Percentiles rank a stretch among this genome's conserved stretches.
Conservation (phyloP, 441 rosid genomes). For the Viola pubescens region DNA sequence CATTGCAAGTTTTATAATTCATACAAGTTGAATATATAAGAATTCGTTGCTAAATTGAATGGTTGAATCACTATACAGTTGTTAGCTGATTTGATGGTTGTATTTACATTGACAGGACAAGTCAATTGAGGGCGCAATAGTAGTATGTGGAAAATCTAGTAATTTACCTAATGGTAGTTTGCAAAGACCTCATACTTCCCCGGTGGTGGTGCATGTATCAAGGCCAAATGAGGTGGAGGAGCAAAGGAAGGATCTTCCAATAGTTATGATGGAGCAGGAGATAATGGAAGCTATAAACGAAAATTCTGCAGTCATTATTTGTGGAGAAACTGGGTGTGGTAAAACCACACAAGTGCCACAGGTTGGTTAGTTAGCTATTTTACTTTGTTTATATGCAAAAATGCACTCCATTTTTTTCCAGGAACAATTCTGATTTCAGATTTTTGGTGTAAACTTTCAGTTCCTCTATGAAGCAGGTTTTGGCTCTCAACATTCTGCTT, state of each 20-base stretch:
- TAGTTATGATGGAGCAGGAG: conserved; percentile 98
- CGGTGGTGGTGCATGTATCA: conserved; percentile 43
- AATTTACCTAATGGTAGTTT: conserved; percentile 22
- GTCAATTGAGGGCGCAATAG: conserved; percentile 21
- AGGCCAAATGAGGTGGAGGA: conserved; percentile 61
- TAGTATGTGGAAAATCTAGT: conserved; percentile 12
- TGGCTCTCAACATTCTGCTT: conserved; percentile 48
- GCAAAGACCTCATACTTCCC: conserved; percentile 27
- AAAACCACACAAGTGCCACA: conserved; percentile 99
- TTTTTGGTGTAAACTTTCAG: conserved; percentile 30
- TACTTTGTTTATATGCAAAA: background rate
- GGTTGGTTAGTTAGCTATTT: conserved; percentile 37
- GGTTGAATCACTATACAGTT: background rate
- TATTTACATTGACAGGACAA: conserved; percentile 29
- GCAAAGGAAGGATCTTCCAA: conserved; percentile 80
- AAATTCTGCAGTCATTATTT: conserved; percentile 51
- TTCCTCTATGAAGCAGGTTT: conserved; percentile 92
- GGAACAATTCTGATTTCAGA: conserved; percentile 11
- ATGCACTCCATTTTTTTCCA: conserved; percentile 7
- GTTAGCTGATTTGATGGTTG: conserved; percentile 15
- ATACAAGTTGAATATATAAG: too few species aligned
- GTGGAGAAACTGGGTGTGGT: conserved; percentile 97
- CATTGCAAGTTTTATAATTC: too few species aligned
- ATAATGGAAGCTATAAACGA: conserved; percentile 90
- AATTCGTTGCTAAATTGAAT: too few species aligned